phyloP scores from a whole-genome alignment of 768 basidiomycete species.

The Cyathus striatus region DNA sequence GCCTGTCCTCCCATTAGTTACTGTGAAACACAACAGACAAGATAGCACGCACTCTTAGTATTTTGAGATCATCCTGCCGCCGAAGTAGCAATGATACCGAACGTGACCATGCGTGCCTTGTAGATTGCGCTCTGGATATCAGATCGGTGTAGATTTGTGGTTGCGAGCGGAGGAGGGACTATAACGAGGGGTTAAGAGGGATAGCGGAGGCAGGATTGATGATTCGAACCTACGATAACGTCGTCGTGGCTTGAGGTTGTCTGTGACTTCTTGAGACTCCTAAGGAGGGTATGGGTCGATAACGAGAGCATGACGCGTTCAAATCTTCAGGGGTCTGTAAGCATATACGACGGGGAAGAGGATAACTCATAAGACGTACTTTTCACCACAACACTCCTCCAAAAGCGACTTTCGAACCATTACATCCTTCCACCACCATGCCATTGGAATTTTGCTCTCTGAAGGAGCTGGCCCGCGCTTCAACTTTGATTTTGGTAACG shows the following conservation, averaged over 20 bases:
- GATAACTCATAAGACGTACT: constrained; percentile 20
- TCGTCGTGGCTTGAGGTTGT: constrained; percentile 4
- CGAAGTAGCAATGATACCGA: constrained; percentile 26
- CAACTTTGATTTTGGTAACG: constrained; percentile 10
- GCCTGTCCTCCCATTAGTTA: too few species aligned
- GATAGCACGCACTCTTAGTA: constrained; percentile 17
- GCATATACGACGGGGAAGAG: not conserved
- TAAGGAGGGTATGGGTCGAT: constrained; percentile 45
- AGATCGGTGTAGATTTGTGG: constrained; percentile 27
- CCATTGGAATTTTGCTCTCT: constrained; percentile 2
- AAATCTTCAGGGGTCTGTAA: too few species aligned
- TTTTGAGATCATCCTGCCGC: constrained; percentile 24
- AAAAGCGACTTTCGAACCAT: constrained; percentile 50
- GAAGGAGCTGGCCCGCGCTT: constrained; percentile 6
- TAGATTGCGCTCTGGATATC: constrained; percentile 23
- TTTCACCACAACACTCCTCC: constrained; percentile 49
- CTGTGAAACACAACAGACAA: not conserved
- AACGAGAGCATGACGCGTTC: constrained; percentile 45
- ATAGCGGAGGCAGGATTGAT: not conserved
- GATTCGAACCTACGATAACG: constrained; percentile 10
- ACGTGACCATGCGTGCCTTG: constrained; percentile 29
- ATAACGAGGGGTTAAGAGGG: not conserved
- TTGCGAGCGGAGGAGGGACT: constrained; percentile 24
- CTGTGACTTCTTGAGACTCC: constrained; percentile 10
- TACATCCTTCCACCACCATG: constrained; percentile 56